These are phyloP conservation scores for Spathaspora jeffriesii DNA, from an alignment of 1,139 yeast genomes.

Conservation along the genomic window DNA sequence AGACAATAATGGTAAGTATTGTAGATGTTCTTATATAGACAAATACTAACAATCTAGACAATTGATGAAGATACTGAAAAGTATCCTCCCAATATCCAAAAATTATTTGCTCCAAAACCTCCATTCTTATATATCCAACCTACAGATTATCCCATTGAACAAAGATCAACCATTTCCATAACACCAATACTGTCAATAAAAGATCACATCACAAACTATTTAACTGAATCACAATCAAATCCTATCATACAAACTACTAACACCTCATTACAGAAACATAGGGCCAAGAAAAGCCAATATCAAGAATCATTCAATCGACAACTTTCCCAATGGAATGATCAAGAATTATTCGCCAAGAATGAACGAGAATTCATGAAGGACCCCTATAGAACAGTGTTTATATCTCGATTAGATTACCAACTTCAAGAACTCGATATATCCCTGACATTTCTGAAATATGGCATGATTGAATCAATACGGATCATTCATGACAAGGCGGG, in stretches of 20 bases:
- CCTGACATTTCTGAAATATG: constrained; percentile 61
- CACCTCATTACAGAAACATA: constrained; percentile 10
- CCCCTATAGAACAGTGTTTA: constrained; percentile 77
- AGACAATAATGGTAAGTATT: background rate
- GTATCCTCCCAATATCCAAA: constrained; percentile 65
- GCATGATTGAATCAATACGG: constrained; percentile 67
- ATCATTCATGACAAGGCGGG: constrained; percentile 61
- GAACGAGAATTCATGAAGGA: constrained; percentile 68
- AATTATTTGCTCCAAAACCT: constrained; percentile 68
- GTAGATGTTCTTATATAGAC: background rate
- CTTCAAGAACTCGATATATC: constrained; percentile 73
- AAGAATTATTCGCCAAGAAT: constrained; percentile 49
- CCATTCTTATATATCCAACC: constrained; percentile 61
- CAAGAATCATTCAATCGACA: constrained; percentile 36
- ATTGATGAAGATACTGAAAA: constrained; percentile 32
- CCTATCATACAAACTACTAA: constrained; percentile 3
- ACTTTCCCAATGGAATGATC: constrained; percentile 38
- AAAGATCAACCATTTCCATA: constrained; percentile 51
- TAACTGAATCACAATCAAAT: constrained; percentile 18
- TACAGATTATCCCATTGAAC: constrained; percentile 52
- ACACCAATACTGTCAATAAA: constrained; percentile 52
- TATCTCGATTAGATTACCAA: constrained; percentile 68
- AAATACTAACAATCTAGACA: constrained; percentile 7
- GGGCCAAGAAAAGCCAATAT: constrained; percentile 20
- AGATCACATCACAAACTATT: constrained; percentile 29